phyloP scores from a whole-genome alignment of 345 rosid genomes.

The Gossypium arboreum region DNA sequence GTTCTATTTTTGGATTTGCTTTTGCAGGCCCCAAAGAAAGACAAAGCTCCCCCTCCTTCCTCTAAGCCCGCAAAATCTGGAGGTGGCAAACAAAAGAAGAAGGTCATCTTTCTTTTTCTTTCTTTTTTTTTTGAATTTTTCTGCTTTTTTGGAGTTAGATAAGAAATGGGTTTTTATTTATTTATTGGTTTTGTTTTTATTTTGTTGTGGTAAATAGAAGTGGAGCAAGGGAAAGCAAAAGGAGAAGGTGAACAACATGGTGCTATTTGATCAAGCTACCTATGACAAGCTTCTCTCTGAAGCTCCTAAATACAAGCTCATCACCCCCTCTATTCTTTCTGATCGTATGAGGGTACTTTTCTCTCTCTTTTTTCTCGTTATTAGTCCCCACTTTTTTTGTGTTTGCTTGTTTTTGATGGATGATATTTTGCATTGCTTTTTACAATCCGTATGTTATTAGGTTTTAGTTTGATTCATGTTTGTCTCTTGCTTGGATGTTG shows the following conservation, averaged over 20 bases:
- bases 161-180: neutral
- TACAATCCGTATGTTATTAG: neutral
- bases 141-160: neutral
- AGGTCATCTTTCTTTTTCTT: constrained; percentile 29
- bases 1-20: neutral
- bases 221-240: constrained; percentile 93
- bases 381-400: no score
- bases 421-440: neutral
- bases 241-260: constrained; percentile 96
- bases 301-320: constrained; percentile 16
- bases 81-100: constrained; percentile 79
- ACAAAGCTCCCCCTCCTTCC: constrained; percentile 68
- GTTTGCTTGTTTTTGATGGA: neutral
- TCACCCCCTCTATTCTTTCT: constrained; percentile 75
- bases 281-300: constrained; percentile 79
- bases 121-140: neutral
- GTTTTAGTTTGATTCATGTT: neutral
- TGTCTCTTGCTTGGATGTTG: neutral
- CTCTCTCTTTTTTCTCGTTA: no score
- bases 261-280: constrained; percentile 73
- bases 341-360: constrained; percentile 67
- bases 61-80: constrained; percentile 72
- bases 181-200: neutral
- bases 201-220: constrained; percentile 37
- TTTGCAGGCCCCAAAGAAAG: constrained; percentile 67